Evolutionary conservation across 148 eudicot genomes (phyloP).

Genomic region (Camellia japonica): DNA sequence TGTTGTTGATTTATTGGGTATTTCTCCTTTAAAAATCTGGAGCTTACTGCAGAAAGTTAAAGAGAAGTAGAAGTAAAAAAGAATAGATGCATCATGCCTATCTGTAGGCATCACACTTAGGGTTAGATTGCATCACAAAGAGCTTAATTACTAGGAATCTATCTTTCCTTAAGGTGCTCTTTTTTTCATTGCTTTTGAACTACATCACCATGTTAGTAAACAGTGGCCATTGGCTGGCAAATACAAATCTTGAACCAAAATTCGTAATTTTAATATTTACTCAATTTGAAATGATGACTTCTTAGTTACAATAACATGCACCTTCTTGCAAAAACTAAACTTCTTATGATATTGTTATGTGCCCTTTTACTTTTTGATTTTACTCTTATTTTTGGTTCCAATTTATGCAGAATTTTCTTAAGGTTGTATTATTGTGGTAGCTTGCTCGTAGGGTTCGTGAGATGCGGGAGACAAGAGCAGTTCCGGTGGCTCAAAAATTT

Average conservation of each 20-base stretch:
- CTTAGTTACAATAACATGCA: not conserved
- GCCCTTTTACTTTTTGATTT: not conserved
- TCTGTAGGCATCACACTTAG: no score
- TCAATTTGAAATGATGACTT: not conserved
- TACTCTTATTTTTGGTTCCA: conserved; percentile 6
- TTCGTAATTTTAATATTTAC: not conserved
- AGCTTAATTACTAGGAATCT: not conserved
- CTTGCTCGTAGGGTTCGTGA: conserved; percentile 97
- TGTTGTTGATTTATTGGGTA: no score
- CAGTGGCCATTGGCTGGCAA: not conserved
- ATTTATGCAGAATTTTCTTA: not conserved
- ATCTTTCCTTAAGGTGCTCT: not conserved
- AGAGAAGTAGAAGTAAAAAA: no score
- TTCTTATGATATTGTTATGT: not conserved
- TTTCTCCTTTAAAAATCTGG: no score
- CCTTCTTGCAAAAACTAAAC: not conserved
- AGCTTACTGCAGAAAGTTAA: no score
- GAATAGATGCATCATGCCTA: no score
- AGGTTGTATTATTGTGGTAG: conserved; percentile 42
- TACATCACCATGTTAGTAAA: not conserved
- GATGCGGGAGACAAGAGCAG: conserved; percentile 87
- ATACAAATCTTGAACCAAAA: not conserved
- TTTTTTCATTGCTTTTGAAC: not conserved
- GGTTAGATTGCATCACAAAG: no score
- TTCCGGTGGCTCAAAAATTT: conserved; percentile 55